Evolutionary conservation across 202 grass and related monocot genomes (phyloP), one percentile per base, ranked within the genome.

Genomic region (Carex sylvatica): DNA sequence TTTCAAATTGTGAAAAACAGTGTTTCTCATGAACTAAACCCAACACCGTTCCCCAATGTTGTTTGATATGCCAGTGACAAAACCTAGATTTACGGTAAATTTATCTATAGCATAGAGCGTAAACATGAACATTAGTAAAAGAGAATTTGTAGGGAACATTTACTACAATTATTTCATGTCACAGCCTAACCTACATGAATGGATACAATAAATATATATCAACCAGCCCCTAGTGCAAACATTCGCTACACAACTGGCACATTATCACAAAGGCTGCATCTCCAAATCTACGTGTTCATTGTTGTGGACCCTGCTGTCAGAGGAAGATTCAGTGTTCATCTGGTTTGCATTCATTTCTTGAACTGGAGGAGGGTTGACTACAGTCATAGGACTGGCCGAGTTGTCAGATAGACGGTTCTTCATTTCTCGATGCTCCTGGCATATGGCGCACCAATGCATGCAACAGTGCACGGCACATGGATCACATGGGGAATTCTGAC

Each of bases 381-480:
- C 79, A 0, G 90, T 94, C 90, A 92, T 91, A 14, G 80, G 85
- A 62, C 88, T 63, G 0, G 62, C 87, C 5, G 66, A 80, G 87
- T 82, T 89, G 51, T 94, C 92, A 22, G 84, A 88, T n/a, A 94
- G 92, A 13, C 88, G 92, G 15, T 86, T 89, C 80, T 54, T 93
- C 87, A 93, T 92, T 87, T 97, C 95, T 0, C 92, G 86, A 49
- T 97, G 92, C 81, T 97, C 92, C 78, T 97, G 95, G 54, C 95
- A 97, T 69, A 91, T 90, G 0, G 95, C 95, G 35, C 95, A 97
- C 90, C 90, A 94, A 85, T 94, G 94, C 81, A 97, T 62, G 70
- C 94, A 97, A 81, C 92, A 97, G 70, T 97, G 95, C 78, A 92
- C 88, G 81, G 92, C 90, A 83, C 94, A 97, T 19, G 94, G 92